A percentile compares a stretch with the other conserved stretches of the same genome.
Evolutionary conservation across 257 asterid genomes (phyloP).

Genomic region (Hygrophila difformis): DNA sequence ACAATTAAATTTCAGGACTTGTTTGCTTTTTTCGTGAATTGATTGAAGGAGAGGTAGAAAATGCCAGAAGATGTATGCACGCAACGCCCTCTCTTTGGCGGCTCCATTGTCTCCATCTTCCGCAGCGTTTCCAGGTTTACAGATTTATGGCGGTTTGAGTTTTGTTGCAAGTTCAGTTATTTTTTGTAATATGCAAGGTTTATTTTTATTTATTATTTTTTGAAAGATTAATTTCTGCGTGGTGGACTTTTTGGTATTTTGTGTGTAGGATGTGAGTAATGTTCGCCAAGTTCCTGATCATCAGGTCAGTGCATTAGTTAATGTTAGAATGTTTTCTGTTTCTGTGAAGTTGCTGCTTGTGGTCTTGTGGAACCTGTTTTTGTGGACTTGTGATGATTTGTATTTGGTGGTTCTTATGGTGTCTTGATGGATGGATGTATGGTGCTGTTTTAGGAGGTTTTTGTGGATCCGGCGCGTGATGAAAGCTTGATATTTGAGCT

Average conservation of each 20-base stretch:
- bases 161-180: too few species aligned
- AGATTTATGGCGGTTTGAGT: too few species aligned
- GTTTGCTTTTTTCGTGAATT: too few species aligned
- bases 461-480: slow-evolving; percentile 73
- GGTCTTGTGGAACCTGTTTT: too few species aligned
- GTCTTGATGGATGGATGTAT: slow-evolving; percentile 12
- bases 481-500: slow-evolving; percentile 91
- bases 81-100: slow-evolving; percentile 62
- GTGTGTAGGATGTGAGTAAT: slow-evolving; percentile 64
- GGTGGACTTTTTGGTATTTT: neutral
- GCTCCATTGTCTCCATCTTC: slow-evolving; percentile 57
- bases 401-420: neutral
- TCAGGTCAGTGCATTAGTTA: too few species aligned
- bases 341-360: too few species aligned
- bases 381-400: too few species aligned
- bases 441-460: slow-evolving; percentile 50
- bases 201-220: too few species aligned
- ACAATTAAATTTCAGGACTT: too few species aligned
- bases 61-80: slow-evolving; percentile 46
- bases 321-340: too few species aligned
- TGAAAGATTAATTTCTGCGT: too few species aligned
- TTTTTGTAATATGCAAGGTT: too few species aligned
- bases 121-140: slow-evolving; percentile 63
- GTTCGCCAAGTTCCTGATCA: slow-evolving; percentile 93
- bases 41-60: neutral